Evolutionary conservation across 192 early-diverging fungal genomes (phyloP), one percentile per base, ranked within the genome.

Genomic region (Cetraspora pellucida): DNA sequence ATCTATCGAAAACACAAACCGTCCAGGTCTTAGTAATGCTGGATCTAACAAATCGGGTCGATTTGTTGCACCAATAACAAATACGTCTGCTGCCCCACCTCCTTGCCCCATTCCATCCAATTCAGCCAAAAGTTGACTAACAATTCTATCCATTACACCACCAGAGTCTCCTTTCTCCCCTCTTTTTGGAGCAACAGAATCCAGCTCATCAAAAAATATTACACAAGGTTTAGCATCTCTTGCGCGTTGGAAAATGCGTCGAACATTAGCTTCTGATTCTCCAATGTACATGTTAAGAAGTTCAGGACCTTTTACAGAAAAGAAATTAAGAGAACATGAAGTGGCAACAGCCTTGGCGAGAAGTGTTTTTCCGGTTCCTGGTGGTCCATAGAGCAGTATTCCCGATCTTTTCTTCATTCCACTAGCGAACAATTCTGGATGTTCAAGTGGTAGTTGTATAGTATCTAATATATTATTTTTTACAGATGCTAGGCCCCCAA

Each of bases 101-200:
- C 82, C 83, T 61, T 88, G 86, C 37, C 91, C 87, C 90, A 98
- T 95, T 19, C 95, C 96, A 79, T 99, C 98, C 77, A 99, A 85
- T 76, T 99, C 98, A 1, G 97, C 96, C 9, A 99, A 81, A 46
- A 99, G 80, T 84, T 99, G 98, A 77, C 89, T 91, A 30, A 99
- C 97, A 81, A 98, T 98, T 74, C 98, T 92, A 81, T 99, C 98
- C 98, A 98, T 99, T 28, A 98, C 98, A 52, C 98, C 98, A 17
- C 98, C 98, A 19, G 94, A 95, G 73, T 99, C 97, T 16, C 98
- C 98, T 81, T 97, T 97, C 74, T 97, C 94, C 19, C 98, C 98
- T 74, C 98, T 89, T 85, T 97, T 96, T 6, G 97, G 97, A 9
- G 97, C 98, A 13, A 99, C 92, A 3, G 95, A 96, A 86, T 99